A percentile compares a stretch with the other conserved stretches of the same genome.
Evolutionary conservation across 78 protist genomes (phyloP).

Genomic region (Cavenderia fasciculata): DNA sequence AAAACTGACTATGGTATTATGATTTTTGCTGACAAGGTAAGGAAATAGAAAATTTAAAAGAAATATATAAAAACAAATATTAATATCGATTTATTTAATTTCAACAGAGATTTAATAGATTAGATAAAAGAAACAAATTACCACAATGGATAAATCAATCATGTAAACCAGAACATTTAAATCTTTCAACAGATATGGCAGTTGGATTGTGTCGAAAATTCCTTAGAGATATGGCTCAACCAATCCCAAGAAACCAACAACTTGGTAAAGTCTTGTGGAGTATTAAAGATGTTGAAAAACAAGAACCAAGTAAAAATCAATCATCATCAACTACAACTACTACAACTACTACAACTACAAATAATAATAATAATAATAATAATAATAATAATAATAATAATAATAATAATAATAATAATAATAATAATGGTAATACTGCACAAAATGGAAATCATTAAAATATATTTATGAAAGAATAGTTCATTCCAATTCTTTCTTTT

Average conservation of each 20-base stretch:
- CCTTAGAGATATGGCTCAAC: conserved; percentile 78
- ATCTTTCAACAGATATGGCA: conserved; percentile 83
- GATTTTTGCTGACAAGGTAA: conserved; percentile 96
- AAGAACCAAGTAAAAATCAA: background rate
- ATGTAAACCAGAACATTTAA: conserved; percentile 44
- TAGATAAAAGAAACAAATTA: conserved; percentile 77
- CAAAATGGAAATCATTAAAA: background rate
- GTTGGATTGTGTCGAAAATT: conserved; percentile 34
- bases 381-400: background rate
- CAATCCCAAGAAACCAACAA: conserved; percentile 75
- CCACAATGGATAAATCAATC: conserved; percentile 81
- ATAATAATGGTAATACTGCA: conserved; percentile 1
- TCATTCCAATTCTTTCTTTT: background rate
- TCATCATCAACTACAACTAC: background rate
- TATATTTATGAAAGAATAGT: too few relatives aligned
- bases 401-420: background rate
- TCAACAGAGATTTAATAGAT: conserved; percentile 50
- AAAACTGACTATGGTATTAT: conserved; percentile 98
- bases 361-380: background rate
- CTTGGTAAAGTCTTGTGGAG: conserved; percentile 77
- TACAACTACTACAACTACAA: conserved; percentile 9
- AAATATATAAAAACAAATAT: background rate
- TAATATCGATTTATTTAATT: background rate
- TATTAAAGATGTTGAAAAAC: conserved; percentile 29
- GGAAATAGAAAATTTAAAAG: conserved; percentile 1